Base-by-base conservation (phyloP, 2,329 filamentous ascomycete species). In the Trichocomaceae sp. region DNA sequence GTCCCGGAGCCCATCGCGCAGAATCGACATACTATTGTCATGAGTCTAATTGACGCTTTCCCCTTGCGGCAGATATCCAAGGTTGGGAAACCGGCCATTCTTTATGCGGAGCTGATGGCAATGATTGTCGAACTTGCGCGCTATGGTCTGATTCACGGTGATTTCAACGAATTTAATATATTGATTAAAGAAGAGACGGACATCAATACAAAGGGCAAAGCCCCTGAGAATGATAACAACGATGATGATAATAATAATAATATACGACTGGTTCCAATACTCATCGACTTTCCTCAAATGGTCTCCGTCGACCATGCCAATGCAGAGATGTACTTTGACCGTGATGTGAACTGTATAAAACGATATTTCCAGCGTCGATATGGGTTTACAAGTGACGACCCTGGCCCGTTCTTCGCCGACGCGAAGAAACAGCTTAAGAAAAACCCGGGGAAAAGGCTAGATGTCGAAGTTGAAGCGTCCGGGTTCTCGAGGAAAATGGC, bases 161-260 rank as follows among this genome's bases (percentile, higher is more conserved):
- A 99, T 69, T 99, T 95, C 77, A 99, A 99, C 76, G 95, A 99
- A 72, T 99, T 99, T 79, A 99, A 99, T 70, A 92, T 99, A 60
- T 77, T 99, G 33, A 85, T 99, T 69, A 90, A 93, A 67, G 92
- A 97, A 69, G 83, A 78, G 47, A 67, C 67, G 33, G 64, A 67
- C 26, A 60, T 63, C 0, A 57, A 66, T 10, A 63, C 64, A 15
- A 72, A 72, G 54, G 68, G 67, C 9, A 77, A 63, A 67, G 77
- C 48, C 45, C 62, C 56, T 1, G 65, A 62, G 13, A 68, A 69
- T 15, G 57, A n/a, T 61, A 62, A 15, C 60, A 58, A 51, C 55
- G 62, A 61, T 54, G 67, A 69, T 44, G 64, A 63, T 57, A 58
- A 51, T 54, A 62, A 61, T 54, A 67, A 69, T 44, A 64, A 63